Conservation (phyloP, 2,329 filamentous ascomycete genomes). For the Aspergillus phoenicis region DNA sequence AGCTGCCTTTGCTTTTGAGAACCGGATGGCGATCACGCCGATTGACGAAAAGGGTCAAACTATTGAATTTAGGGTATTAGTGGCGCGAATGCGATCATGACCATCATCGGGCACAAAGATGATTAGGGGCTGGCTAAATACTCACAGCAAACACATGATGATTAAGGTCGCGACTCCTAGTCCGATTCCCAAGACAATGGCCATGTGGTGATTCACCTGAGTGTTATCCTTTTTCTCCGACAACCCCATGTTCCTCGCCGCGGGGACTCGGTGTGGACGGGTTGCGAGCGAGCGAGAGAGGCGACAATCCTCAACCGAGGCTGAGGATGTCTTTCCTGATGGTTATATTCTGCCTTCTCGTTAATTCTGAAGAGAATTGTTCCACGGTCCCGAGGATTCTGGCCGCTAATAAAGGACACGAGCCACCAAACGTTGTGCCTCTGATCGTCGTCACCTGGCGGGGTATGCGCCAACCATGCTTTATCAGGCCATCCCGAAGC, state of each 20-base stretch:
- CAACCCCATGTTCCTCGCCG: conserved; percentile 19
- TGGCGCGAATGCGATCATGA: neutral
- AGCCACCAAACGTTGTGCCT: conserved; percentile 2
- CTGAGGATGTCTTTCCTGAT: neutral
- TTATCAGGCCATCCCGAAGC: conserved; percentile 8
- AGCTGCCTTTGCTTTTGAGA: conserved; percentile 26
- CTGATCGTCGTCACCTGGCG: conserved; percentile 12
- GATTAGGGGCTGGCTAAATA: conserved; percentile 5
- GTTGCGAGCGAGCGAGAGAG: neutral
- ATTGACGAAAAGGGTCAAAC: conserved; percentile 37
- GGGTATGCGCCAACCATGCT: conserved; percentile 10
- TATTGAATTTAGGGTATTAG: neutral
- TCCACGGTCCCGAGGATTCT: neutral
- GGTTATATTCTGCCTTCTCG: neutral
- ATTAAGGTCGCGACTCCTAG: conserved; percentile 36
- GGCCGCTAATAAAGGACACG: conserved; percentile 1
- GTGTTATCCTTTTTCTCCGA: conserved; percentile 23
- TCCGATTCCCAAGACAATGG: conserved; percentile 36
- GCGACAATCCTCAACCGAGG: neutral
- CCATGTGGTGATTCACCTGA: conserved; percentile 31
- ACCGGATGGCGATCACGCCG: conserved; percentile 29
- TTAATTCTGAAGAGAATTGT: neutral
- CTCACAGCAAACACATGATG: conserved; percentile 37
- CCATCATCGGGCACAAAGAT: neutral
- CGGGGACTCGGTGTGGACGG: conserved; percentile 5